Evolutionary conservation across 352 stramenopile genomes (phyloP).

Genomic region (Nothophytophthora sp.): DNA sequence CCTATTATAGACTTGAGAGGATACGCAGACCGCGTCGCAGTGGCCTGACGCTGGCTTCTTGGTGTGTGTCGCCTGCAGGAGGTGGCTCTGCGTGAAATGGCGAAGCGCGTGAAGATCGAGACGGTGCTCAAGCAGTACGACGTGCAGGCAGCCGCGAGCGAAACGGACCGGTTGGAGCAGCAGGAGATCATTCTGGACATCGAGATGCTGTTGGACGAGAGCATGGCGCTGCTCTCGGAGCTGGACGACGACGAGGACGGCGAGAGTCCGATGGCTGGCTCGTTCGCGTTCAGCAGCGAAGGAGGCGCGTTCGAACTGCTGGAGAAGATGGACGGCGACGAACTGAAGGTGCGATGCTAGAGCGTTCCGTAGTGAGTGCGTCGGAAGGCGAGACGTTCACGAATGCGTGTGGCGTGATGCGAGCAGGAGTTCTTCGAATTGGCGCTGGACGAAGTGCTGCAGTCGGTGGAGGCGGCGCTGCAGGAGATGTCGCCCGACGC

Average conservation of each 20-base stretch:
- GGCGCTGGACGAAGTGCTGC: slow-evolving; percentile 61
- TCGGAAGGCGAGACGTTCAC: too few relatives aligned
- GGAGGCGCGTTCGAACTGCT: slow-evolving; percentile 62
- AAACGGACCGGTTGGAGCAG: slow-evolving; percentile 16
- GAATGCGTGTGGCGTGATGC: background rate
- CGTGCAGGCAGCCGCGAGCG: slow-evolving; percentile 28
- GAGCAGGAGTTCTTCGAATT: slow-evolving; percentile 69
- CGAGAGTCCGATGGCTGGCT: slow-evolving; percentile 43
- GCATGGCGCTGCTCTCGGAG: slow-evolving; percentile 32
- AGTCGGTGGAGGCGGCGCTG: slow-evolving; percentile 48
- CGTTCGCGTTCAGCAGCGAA: slow-evolving; percentile 64
- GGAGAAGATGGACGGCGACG: slow-evolving; percentile 68
- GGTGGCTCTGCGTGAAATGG: slow-evolving; percentile 18
- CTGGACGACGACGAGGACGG: slow-evolving; percentile 32
- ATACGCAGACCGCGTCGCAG: slow-evolving; percentile 11
- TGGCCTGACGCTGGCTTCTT: too few relatives aligned
- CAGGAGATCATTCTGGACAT: slow-evolving; percentile 46
- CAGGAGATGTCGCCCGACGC: slow-evolving; percentile 61
- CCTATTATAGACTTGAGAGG: too few relatives aligned
- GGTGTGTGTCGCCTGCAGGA: slow-evolving; percentile 20
- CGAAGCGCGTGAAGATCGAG: slow-evolving; percentile 56
- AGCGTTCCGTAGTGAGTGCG: background rate
- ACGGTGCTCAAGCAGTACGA: slow-evolving; percentile 71
- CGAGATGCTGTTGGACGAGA: slow-evolving; percentile 57
- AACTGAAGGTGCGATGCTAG: slow-evolving; percentile 50